Percentiles rank a stretch among this genome's conserved stretches.
phyloP scores from a whole-genome alignment of 306 rosid genomes.

The Lagenaria siceraria region DNA sequence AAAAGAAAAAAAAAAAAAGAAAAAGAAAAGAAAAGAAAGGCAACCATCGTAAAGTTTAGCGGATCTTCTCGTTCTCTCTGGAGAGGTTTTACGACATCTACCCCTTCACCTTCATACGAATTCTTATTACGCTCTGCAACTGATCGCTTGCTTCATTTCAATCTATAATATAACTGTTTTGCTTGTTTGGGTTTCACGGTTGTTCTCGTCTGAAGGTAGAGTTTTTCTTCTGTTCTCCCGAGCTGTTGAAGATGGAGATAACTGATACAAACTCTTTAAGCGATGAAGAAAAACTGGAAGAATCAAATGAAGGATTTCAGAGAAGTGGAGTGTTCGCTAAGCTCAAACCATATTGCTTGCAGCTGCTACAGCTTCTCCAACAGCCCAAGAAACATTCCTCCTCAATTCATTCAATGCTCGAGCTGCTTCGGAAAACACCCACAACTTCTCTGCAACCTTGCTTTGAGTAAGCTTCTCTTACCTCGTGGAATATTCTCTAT shows the following conservation, averaged over 20 bases:
- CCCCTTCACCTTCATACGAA: not conserved
- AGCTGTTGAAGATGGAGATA: constrained; percentile 25
- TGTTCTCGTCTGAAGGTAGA: not conserved
- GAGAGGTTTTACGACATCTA: not conserved
- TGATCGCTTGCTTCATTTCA: not conserved
- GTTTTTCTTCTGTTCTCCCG: not conserved
- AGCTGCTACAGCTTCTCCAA: constrained; percentile 61
- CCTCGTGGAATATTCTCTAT: not conserved
- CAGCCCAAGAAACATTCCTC: constrained; percentile 44
- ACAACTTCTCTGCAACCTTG: constrained; percentile 50
- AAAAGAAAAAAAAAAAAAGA: not conserved
- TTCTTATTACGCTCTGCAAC: not conserved
- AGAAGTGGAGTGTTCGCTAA: constrained; percentile 32
- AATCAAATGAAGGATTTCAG: constrained; percentile 5
- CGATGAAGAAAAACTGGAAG: constrained; percentile 5
- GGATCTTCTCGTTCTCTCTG: not conserved
- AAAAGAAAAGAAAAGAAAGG: not conserved
- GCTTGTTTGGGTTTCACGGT: not conserved
- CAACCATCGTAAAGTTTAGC: not conserved
- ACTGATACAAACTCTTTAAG: constrained; percentile 6
- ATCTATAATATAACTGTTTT: not conserved
- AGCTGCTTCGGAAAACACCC: constrained; percentile 38
- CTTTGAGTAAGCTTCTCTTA: constrained; percentile 42
- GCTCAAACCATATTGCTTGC: constrained; percentile 44
- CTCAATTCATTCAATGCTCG: constrained; percentile 33